Evolutionary conservation across 768 basidiomycete species (phyloP).

Genomic region (Gymnopilus dilepis): DNA sequence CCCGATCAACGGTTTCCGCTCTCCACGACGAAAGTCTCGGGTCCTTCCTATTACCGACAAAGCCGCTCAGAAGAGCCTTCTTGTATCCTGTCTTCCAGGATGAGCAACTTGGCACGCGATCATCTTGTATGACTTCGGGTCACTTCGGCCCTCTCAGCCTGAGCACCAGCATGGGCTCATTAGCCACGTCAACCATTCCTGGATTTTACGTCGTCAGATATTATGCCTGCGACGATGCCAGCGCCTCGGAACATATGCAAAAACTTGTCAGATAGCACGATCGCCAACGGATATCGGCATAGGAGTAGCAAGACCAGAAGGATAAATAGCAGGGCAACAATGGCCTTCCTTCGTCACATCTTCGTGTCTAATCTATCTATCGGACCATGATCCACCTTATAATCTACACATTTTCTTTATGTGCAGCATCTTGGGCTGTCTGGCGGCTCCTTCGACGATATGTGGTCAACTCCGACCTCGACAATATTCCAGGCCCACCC

Average conservation of each 20-base stretch:
- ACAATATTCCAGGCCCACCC: slow-evolving; percentile 46
- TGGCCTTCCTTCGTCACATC: not conserved
- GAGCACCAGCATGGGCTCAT: not conserved
- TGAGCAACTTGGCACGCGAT: not conserved
- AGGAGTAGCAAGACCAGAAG: not conserved
- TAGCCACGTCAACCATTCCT: not conserved
- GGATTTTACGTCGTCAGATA: not conserved
- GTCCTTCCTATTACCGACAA: not conserved
- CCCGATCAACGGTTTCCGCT: not conserved
- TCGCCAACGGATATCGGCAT: not conserved
- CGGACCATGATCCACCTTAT: slow-evolving; percentile 2
- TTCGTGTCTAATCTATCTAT: not conserved
- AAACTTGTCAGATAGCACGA: not conserved
- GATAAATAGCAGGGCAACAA: not conserved
- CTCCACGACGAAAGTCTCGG: not conserved
- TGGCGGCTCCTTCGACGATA: slow-evolving; percentile 25
- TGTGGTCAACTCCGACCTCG: slow-evolving; percentile 29
- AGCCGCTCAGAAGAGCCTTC: not conserved
- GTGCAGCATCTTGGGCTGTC: slow-evolving; percentile 7
- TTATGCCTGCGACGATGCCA: not conserved
- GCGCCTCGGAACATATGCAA: not conserved
- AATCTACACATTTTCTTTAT: not conserved
- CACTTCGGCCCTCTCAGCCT: not conserved
- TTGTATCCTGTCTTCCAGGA: not conserved
- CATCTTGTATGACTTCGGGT: not conserved